These are phyloP conservation scores for Dothidotthia symphoricarpi DNA, from an alignment of 2,329 filamentous ascomycete species.

Conservation along the genomic window DNA sequence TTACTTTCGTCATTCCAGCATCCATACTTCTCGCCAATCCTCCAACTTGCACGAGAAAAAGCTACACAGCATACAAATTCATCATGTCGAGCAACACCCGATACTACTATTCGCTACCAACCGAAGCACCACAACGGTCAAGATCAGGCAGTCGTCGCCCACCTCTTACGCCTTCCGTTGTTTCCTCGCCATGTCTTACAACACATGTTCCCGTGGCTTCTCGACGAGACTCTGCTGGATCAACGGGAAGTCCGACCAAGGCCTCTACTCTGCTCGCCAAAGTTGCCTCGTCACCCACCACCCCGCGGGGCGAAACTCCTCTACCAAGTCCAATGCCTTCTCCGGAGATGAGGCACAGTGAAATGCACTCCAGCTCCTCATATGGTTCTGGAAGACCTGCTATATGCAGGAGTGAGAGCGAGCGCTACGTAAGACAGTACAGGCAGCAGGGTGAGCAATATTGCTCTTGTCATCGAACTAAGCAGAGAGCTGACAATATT, in stretches of 20 bases:
- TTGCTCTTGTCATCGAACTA: constrained; percentile 7
- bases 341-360: constrained; percentile 17
- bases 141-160: constrained; percentile 43
- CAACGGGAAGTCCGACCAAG: constrained; percentile 43
- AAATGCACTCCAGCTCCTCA: constrained; percentile 28
- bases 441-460: constrained; percentile 38
- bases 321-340: constrained; percentile 31
- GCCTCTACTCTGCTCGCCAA: constrained; percentile 46
- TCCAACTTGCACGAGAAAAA: constrained; percentile 8
- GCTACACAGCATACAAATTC: constrained; percentile 15
- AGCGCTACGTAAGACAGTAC: constrained; percentile 39
- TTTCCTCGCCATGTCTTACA: constrained; percentile 47
- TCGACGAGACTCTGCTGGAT: constrained; percentile 41
- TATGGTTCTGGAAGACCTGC: constrained; percentile 27
- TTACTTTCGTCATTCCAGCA: constrained; percentile 8
- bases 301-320: constrained; percentile 39
- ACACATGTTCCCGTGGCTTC: constrained; percentile 42
- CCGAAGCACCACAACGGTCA: constrained; percentile 35
- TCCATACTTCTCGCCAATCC: constrained; percentile 5
- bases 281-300: constrained; percentile 45
- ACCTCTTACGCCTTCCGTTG: constrained; percentile 47
- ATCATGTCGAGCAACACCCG: constrained; percentile 37
- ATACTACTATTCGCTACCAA: constrained; percentile 42
- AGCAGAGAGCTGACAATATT: constrained; percentile 20
- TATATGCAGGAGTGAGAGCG: constrained; percentile 40